phyloP scores from a whole-genome alignment of 2,329 filamentous ascomycete species.

The Bipolaris victoriae region DNA sequence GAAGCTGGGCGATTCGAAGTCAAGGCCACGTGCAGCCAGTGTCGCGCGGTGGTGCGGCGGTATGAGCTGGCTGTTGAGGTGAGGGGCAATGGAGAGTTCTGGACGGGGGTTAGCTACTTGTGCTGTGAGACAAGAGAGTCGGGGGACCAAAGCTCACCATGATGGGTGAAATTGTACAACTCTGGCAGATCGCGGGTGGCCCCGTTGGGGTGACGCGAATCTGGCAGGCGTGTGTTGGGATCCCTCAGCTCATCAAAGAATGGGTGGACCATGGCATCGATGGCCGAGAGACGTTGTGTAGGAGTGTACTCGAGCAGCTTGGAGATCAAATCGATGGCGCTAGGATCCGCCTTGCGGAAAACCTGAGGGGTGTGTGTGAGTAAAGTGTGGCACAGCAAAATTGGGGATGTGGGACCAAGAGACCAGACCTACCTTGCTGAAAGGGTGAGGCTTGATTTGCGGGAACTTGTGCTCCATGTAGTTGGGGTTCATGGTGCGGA shows the following conservation, averaged over 20 bases:
- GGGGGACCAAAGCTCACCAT: constrained; percentile 68
- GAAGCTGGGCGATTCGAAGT: constrained; percentile 82
- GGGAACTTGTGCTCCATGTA: constrained; percentile 99
- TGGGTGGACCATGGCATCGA: constrained; percentile 97
- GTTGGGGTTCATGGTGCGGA: constrained; percentile 99
- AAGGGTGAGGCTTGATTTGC: constrained; percentile 98
- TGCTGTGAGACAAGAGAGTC: background rate
- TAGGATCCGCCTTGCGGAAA: constrained; percentile 92
- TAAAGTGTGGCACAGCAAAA: background rate
- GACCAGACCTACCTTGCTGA: constrained; percentile 75
- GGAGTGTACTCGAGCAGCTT: constrained; percentile 95
- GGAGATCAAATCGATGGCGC: constrained; percentile 94
- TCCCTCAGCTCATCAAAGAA: constrained; percentile 98
- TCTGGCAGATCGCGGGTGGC: constrained; percentile 80
- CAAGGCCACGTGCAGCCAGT: constrained; percentile 78
- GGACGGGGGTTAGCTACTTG: constrained; percentile 20
- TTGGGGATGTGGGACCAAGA: background rate
- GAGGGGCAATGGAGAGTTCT: constrained; percentile 96
- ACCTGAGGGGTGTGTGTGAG: constrained; percentile 60
- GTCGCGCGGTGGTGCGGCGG: constrained; percentile 79
- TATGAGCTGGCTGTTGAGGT: constrained; percentile 86
- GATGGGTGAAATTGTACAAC: constrained; percentile 91
- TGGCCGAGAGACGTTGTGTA: constrained; percentile 88
- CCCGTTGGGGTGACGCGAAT: constrained; percentile 87
- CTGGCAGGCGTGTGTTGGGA: constrained; percentile 86